Conservation (phyloP, 352 stramenopile species). For the Saprolegnia parasitica region DNA sequence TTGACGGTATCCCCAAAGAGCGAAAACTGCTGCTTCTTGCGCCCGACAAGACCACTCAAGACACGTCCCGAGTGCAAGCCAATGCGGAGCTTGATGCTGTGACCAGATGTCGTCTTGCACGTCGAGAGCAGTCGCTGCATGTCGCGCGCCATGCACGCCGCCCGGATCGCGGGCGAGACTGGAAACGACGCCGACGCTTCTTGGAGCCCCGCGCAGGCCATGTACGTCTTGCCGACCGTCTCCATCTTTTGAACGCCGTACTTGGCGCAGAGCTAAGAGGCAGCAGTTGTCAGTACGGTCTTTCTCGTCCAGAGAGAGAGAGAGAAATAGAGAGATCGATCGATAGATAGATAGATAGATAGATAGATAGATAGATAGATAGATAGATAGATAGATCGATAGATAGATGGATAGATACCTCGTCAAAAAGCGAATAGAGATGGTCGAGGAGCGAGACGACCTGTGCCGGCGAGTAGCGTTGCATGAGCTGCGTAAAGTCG, state of each 20-base stretch:
- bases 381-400: background rate
- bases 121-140: conserved; percentile 67
- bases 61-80: conserved; percentile 87
- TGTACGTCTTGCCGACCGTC: conserved; percentile 91
- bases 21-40: conserved; percentile 91
- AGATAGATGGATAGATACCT: conserved; percentile 29
- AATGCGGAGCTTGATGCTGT: conserved; percentile 84
- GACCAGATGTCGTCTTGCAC: conserved; percentile 62
- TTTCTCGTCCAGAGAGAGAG: no score
- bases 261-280: conserved; percentile 65
- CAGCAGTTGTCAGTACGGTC: no score
- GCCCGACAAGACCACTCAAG: conserved; percentile 82
- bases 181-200: conserved; percentile 28
- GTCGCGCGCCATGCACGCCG: conserved; percentile 68
- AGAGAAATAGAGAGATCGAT: no score
- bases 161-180: conserved; percentile 47
- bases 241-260: conserved; percentile 91
- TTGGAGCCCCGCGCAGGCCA: conserved; percentile 82
- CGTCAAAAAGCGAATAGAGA: conserved; percentile 89
- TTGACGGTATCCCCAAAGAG: conserved; percentile 93
- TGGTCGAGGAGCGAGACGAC: conserved; percentile 84
- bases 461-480: conserved; percentile 62
- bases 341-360: no score
- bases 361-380: no score
- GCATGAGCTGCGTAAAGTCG: conserved; percentile 74